phyloP scores from a whole-genome alignment of 306 rosid species.

The Psophocarpus tetragonolobus region DNA sequence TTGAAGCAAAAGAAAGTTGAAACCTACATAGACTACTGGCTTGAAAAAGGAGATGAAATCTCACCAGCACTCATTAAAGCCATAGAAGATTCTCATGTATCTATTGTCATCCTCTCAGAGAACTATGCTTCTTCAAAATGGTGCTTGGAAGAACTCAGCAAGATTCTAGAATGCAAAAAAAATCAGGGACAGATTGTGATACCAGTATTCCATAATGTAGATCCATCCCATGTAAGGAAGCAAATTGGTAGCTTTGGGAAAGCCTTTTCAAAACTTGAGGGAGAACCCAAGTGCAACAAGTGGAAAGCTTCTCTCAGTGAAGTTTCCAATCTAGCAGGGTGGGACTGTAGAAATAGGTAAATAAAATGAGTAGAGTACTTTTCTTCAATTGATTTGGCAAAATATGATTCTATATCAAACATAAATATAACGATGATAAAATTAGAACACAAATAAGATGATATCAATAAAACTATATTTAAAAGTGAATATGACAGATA shows the following conservation, averaged over 20 bases:
- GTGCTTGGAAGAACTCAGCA: not conserved
- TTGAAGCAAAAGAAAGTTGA: not conserved
- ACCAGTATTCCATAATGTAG: too few species aligned
- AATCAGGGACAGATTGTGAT: not conserved
- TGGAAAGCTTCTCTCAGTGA: not conserved
- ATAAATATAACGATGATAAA: not conserved
- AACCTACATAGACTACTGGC: constrained; percentile 1
- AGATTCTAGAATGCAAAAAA: not conserved
- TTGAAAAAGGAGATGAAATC: constrained; percentile 15
- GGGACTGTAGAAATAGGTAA: not conserved
- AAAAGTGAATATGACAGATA: not conserved
- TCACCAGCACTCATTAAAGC: constrained; percentile 16
- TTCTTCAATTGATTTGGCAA: not conserved
- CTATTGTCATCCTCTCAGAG: too few species aligned
- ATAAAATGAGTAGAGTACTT: not conserved
- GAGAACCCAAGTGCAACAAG: not conserved
- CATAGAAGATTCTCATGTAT: too few species aligned
- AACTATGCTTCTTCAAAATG: too few species aligned
- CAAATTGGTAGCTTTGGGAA: not conserved
- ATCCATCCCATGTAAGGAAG: not conserved
- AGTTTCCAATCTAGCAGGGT: not conserved
- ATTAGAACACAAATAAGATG: not conserved
- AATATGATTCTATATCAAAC: not conserved
- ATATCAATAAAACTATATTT: not conserved
- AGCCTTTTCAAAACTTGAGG: not conserved